Conservation (phyloP, 1,139 yeast genomes). For the Kluyveromyces sp. region DNA sequence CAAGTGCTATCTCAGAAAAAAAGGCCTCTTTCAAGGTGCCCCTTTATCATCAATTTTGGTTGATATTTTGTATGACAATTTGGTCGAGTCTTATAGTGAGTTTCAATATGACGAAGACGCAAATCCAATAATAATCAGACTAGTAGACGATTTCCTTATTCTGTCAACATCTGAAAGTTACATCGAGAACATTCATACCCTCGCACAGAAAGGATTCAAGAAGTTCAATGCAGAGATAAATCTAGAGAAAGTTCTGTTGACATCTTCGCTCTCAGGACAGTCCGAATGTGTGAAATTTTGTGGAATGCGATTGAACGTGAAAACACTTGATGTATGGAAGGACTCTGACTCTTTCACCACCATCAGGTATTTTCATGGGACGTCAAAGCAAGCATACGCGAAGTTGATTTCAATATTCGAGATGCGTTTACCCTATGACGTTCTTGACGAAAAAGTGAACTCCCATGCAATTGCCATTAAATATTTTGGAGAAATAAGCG, state of each 20-base stretch:
- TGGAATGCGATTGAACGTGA: conserved; percentile 20
- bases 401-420: conserved; percentile 14
- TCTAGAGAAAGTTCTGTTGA: conserved; percentile 39
- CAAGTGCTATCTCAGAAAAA: conserved; percentile 39
- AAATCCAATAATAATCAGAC: conserved; percentile 45
- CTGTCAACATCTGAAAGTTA: conserved; percentile 40
- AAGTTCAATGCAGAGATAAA: conserved; percentile 59
- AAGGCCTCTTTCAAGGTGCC: conserved; percentile 86
- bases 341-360: conserved; percentile 15
- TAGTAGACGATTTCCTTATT: conserved; percentile 82
- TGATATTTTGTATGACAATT: conserved; percentile 61
- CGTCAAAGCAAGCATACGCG: conserved; percentile 10
- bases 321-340: conserved; percentile 23
- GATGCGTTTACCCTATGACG: conserved; percentile 25
- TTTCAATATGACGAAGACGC: conserved; percentile 26
- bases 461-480: conserved; percentile 14
- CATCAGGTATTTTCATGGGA: conserved; percentile 8
- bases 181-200: conserved; percentile 22
- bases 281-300: conserved; percentile 18
- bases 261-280: conserved; percentile 7
- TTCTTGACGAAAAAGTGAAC: conserved; percentile 18
- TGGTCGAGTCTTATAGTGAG: conserved; percentile 43
- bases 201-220: conserved; percentile 37
- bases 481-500: conserved; percentile 17
- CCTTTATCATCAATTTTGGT: conserved; percentile 71